Base-by-base conservation (phyloP, 371 early-diverging fungal genomes). In the Capillidium rhysosporum region DNA sequence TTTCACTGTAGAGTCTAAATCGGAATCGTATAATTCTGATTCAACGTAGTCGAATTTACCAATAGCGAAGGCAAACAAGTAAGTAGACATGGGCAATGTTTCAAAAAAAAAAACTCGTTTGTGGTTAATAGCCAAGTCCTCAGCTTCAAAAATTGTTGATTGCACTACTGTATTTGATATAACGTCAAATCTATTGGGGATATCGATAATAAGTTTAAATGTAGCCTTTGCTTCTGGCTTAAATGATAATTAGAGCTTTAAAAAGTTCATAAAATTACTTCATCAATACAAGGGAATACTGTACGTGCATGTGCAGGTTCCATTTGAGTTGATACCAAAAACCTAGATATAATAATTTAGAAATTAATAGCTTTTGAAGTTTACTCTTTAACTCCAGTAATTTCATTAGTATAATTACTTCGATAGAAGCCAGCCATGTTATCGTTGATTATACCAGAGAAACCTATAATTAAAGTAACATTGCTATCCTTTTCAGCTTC, bases 211-310 rank as follows among this genome's bases (percentile, higher is more conserved):
- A 51, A 90, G 66, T 28, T 79, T 77, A 63, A 92, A 96, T 1
- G 84, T 84, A n/a, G 98, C 92, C 65, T 93, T 88, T 61, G 80
- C 59, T 12, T 81, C 72, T 5, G 90, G 91, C 72, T 34, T 34
- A 4, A 34, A 34, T 7, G 12, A 34, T 34, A 7, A 34, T 4
- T 34, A 7, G 34, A 12, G 12, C 34, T 7, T 4, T 34, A 4
- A 12, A 34, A 7, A 34, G 12, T 34, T n/a, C n/a, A n/a, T n/a
- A n/a, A 34, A 34, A 34, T 34, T 34, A 34, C 34, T 12, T 89
- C 86, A 64, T 89, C 81, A 80, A 86, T 93, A 66, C 86, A 92
- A 7, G 98, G 95, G 65, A 94, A 85, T 10, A 81, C 85, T 34
- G 80, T 70, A 53, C 95, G 75, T n/a, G 87, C 86, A 65, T 82